A percentile compares a stretch with the other conserved stretches of the same genome.
phyloP scores from a whole-genome alignment of 2,329 filamentous ascomycete species.

The Botrytis galanthina region DNA sequence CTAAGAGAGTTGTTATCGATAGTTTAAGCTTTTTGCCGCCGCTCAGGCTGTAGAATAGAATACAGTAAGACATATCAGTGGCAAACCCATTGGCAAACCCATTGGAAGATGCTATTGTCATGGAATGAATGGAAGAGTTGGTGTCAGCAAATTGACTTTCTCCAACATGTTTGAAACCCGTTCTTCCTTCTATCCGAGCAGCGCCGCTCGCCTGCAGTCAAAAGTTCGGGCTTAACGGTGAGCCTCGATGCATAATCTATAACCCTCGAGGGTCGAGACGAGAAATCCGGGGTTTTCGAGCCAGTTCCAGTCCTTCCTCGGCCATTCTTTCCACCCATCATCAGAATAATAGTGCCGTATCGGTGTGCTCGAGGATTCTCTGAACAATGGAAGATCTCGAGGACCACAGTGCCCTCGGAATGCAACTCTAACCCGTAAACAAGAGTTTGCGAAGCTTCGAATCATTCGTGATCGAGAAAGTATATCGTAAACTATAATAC shows the following conservation, averaged over 20 bases:
- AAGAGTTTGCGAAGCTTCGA: not conserved
- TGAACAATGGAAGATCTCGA: not conserved
- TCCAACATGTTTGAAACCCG: not conserved
- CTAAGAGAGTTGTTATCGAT: slow-evolving; percentile 14
- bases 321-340: not conserved
- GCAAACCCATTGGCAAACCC: slow-evolving; percentile 18
- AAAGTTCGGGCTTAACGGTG: slow-evolving; percentile 13
- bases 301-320: slow-evolving; percentile 14
- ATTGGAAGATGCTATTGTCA: not conserved
- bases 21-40: slow-evolving; percentile 9
- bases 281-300: slow-evolving; percentile 18
- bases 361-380: not conserved
- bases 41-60: not conserved
- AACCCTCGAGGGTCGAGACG: slow-evolving; percentile 14
- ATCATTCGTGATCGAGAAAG: not conserved
- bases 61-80: slow-evolving; percentile 16
- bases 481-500: not conserved
- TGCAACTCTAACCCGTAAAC: not conserved
- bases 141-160: not conserved
- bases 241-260: slow-evolving; percentile 11
- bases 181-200: slow-evolving; percentile 6
- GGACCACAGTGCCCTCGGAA: not conserved
- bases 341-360: slow-evolving; percentile 16
- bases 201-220: not conserved
- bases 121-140: not conserved